Base-by-base conservation (phyloP, 2,329 filamentous ascomycete species). In the Penicillium sp. region DNA sequence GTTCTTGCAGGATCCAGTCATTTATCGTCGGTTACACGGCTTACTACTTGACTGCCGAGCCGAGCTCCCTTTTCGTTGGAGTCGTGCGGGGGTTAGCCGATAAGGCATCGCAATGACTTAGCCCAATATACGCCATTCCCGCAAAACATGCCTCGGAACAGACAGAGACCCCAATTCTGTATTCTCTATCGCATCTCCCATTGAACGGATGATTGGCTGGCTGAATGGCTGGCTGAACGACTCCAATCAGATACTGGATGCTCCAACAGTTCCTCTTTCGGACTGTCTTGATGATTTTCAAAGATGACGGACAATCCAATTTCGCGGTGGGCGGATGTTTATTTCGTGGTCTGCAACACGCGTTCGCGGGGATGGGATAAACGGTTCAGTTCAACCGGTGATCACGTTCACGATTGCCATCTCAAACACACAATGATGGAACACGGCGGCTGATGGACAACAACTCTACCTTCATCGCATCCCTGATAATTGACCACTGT, bases 61-160 rank as follows among this genome's bases (percentile, higher is more conserved):
- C 40, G 51, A 56, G 47, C 51, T 60, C 53, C 58, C 42, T 45
- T 45, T 59, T 56, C 56, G 60, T 67, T 68, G 67, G 65, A 65
- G 64, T 64, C 58, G 58, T 60, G 64, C 58, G 66, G 68, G 63
- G 68, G 53, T 19, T 15, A 63, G 56, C 59, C 38, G 56, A 61
- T 62, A 53, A 56, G 49, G 17, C 7, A 40, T 67, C 66, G 60
- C 60, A 60, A 62, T 53, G 61, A 62, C 61, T 40, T 66, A 42
- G 64, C 60, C 44, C 35, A 63, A 67, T 4, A 67, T 5, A 19
- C 58, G 59, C 24, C 50, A 62, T 28, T 17, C 28, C 33, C 22
- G 47, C 26, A 61, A 33, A 28, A 22, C 22, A 19, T 22, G 19
- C 30, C 60, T 59, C 45, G 30, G 54, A 47, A 53, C 49, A 22